phyloP scores from a whole-genome alignment of 192 early-diverging fungal genomes.

The Coemansia furcata region DNA sequence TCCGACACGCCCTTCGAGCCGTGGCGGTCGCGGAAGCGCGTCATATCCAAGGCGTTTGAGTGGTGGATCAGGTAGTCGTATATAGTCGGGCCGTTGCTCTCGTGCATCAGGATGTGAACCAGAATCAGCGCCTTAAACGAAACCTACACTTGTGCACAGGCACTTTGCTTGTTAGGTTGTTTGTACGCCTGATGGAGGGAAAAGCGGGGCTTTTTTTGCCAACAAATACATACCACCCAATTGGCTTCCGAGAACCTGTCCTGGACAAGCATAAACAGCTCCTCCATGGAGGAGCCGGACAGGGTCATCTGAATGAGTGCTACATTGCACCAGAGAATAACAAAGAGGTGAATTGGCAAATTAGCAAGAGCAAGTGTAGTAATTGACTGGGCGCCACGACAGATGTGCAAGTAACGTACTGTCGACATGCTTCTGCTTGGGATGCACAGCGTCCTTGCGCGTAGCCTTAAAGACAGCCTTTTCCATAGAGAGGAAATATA shows the following conservation, averaged over 20 bases:
- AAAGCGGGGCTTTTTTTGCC: neutral
- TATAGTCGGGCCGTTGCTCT: constrained; percentile 41
- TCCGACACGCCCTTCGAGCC: constrained; percentile 51
- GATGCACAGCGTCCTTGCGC: constrained; percentile 51
- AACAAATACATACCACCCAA: constrained; percentile 46
- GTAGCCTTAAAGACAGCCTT: constrained; percentile 57
- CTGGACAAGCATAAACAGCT: constrained; percentile 53
- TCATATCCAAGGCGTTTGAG: constrained; percentile 46
- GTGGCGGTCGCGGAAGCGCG: constrained; percentile 51
- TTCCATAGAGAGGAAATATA: constrained; percentile 40
- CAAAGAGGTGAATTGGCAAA: neutral
- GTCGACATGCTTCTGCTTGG: constrained; percentile 57
- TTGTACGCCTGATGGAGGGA: neutral
- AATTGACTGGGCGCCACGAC: neutral
- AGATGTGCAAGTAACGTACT: constrained; percentile 32
- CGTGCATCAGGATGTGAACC: constrained; percentile 53
- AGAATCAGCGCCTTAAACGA: constrained; percentile 56
- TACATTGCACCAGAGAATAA: constrained; percentile 5
- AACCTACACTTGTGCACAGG: constrained; percentile 21
- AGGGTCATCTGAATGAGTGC: constrained; percentile 54
- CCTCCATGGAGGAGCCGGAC: constrained; percentile 47
- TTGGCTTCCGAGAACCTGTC: constrained; percentile 53
- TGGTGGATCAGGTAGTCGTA: constrained; percentile 47
- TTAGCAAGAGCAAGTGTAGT: neutral
- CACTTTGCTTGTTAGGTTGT: neutral